Evolutionary conservation across 768 basidiomycete species (phyloP), one percentile per base, ranked within the genome.

Genomic region (Pholiota conissans): DNA sequence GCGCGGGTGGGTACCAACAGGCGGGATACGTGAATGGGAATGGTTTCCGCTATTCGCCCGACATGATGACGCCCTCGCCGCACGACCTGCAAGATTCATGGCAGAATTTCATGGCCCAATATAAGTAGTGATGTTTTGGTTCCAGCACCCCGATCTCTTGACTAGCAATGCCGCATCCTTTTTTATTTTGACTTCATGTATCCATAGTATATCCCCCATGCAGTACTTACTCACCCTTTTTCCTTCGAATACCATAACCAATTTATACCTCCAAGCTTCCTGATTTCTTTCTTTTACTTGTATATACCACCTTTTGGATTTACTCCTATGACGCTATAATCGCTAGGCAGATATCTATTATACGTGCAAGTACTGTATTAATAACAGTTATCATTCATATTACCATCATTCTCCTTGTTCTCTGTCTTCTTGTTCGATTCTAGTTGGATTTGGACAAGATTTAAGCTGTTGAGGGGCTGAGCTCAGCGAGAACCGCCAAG

Each of bases 81-180:
- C 70, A 73, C 26, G 77, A 78, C 57, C 57, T 76, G 30, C 68
- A 69, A 53, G 76, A 77, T 52, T 74, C 79, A 11, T 82, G 81
- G 81, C 76, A 78, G 42, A 80, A 77, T 60, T 75, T 82, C 48
- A 67, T 78, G 64, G 71, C 77, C 14, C 80, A 79, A 57, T 82
- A 75, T 63, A 78, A 45, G 24, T 22, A 76, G 59, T 64, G 62
- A 65, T 63, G 45, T 32, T 13, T 6, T 6, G 30, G 7, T 32
- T 13, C 6, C 6, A 32, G 30, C 30, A n/a, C 56, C 20, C 5
- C 37, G 49, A 40, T 48, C n/a, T 11, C 29, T 16, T 37, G 14
- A 39, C 37, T 8, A 18, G 37, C 37, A n/a, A n/a, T n/a, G n/a
- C n/a, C n/a, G n/a, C n/a, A n/a, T n/a, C 18, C 1, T 45, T 45